Evolutionary conservation across 148 eudicot species (phyloP).

Genomic region (Cornus kousa): DNA sequence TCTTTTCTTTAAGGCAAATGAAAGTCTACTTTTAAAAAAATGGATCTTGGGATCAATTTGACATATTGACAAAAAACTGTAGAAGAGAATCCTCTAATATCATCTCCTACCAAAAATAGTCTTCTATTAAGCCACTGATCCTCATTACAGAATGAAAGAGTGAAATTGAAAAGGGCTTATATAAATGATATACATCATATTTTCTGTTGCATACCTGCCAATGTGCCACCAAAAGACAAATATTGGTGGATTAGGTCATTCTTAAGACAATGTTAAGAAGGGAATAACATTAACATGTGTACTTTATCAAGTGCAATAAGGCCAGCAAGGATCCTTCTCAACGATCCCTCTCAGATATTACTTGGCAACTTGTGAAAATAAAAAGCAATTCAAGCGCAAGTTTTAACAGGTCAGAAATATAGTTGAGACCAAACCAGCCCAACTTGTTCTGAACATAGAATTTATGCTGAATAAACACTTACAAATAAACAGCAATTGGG

Average conservation of each 20-base stretch:
- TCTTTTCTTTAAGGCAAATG: neutral
- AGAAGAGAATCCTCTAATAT: neutral
- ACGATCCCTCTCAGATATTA: neutral
- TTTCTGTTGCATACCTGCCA: neutral
- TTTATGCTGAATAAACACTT: neutral
- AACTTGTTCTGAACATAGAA: neutral
- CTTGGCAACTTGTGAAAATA: neutral
- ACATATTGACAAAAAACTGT: neutral
- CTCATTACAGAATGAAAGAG: neutral
- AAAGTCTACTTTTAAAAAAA: neutral
- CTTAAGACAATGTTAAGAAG: neutral
- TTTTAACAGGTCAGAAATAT: neutral
- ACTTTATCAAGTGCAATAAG: neutral
- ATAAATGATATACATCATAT: neutral
- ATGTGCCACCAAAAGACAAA: neutral
- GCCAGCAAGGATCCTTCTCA: neutral
- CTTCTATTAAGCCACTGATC: neutral
- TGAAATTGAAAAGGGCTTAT: neutral
- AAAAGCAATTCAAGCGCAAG: neutral
- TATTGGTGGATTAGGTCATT: neutral
- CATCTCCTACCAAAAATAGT: neutral
- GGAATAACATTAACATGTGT: neutral
- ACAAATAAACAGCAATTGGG: neutral
- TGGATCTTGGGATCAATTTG: neutral
- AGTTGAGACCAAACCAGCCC: neutral